Conservation (phyloP, 257 asterid species). For the Apocynum venetum region DNA sequence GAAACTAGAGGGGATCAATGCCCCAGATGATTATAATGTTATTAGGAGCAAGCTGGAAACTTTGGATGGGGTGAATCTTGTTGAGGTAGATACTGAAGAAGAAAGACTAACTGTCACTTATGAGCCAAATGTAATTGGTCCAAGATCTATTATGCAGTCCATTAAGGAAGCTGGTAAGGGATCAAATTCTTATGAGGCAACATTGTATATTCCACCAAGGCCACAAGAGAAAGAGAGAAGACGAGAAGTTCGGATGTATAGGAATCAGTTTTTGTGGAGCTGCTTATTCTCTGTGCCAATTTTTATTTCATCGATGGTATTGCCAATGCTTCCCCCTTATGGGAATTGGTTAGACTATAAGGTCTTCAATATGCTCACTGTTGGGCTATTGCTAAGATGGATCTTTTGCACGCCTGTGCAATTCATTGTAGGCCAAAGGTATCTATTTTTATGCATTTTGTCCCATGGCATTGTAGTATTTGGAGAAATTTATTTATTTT, state of each 20-base stretch:
- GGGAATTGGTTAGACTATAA: slow-evolving; percentile 88
- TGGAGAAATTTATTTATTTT: neutral
- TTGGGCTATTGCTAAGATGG: slow-evolving; percentile 86
- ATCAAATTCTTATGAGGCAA: slow-evolving; percentile 53
- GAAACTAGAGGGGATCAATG: slow-evolving; percentile 61
- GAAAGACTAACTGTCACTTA: slow-evolving; percentile 53
- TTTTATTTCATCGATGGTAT: slow-evolving; percentile 75
- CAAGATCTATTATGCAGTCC: slow-evolving; percentile 77
- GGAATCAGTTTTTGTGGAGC: slow-evolving; percentile 83
- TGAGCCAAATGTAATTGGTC: slow-evolving; percentile 82
- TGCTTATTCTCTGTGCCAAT: slow-evolving; percentile 85
- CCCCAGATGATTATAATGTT: slow-evolving; percentile 48
- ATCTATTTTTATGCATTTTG: slow-evolving; percentile 13
- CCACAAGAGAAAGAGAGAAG: slow-evolving; percentile 69
- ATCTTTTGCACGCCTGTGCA: slow-evolving; percentile 96
- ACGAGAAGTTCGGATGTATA: slow-evolving; percentile 55
- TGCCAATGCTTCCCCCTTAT: slow-evolving; percentile 92
- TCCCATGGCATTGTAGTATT: slow-evolving; percentile 1
- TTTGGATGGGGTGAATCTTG: slow-evolving; percentile 77
- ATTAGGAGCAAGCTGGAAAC: slow-evolving; percentile 54
- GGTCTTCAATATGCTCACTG: slow-evolving; percentile 70
- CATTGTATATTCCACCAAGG: slow-evolving; percentile 68
- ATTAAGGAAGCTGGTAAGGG: slow-evolving; percentile 62
- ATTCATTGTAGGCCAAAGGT: slow-evolving; percentile 90
- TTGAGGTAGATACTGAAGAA: slow-evolving; percentile 53